Percentiles rank a stretch among this genome's conserved stretches.
Conservation (phyloP, 1,284 basidiomycete species). For the Ceratobasidium theobromae region DNA sequence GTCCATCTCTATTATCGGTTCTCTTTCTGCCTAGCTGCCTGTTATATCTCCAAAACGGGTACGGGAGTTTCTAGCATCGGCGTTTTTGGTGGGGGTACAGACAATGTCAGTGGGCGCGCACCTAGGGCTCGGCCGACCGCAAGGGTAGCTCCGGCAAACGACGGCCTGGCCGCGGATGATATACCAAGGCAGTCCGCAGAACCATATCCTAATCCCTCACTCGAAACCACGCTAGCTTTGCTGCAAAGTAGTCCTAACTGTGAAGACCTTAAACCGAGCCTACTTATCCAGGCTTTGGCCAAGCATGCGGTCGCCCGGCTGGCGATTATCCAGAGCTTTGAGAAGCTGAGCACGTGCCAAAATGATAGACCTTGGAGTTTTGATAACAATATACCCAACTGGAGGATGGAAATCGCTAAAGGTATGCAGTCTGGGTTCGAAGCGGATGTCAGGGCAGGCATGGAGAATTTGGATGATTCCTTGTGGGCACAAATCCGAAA, state of each 20-base stretch:
- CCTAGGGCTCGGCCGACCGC: slow-evolving; percentile 8
- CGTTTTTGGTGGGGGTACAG: slow-evolving; percentile 4
- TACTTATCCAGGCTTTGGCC: neutral
- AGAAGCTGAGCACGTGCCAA: neutral
- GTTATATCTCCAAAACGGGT: neutral
- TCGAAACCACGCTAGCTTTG: neutral
- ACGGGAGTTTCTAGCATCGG: neutral
- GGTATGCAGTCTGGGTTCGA: neutral
- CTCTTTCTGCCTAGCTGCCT: slow-evolving; percentile 1
- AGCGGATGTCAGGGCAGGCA: neutral
- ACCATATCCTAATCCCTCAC: slow-evolving; percentile 5
- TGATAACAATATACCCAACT: neutral
- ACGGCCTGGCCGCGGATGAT: neutral
- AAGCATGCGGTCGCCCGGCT: neutral
- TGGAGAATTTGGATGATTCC: neutral
- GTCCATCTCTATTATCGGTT: neutral
- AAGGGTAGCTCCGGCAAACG: neutral
- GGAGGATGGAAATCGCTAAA: neutral
- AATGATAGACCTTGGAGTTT: neutral
- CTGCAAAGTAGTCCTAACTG: neutral
- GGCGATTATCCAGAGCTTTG: neutral
- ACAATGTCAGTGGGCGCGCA: neutral
- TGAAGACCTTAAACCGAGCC: neutral
- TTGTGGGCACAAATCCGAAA: neutral
- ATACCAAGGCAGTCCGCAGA: neutral